Evolutionary conservation across 495 filamentous ascomycete species (phyloP).

Genomic region (Hypomontagnella submonticulosa): DNA sequence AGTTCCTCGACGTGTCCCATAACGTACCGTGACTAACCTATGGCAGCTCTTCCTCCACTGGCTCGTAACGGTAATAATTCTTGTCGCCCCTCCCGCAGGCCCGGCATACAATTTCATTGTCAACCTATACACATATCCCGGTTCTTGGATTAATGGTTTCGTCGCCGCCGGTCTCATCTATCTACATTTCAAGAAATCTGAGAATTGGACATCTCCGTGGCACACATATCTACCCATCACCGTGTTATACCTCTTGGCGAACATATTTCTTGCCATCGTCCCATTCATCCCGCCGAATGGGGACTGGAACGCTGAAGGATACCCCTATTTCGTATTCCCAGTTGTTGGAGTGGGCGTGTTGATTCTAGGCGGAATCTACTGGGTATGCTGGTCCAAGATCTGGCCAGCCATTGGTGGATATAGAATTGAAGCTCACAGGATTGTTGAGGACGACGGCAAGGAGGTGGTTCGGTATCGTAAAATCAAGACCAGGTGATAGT

Average conservation of each 20-base stretch:
- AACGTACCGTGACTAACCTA: conserved; percentile 8
- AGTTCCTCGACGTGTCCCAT: conserved; percentile 11
- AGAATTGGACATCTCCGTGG: conserved; percentile 58
- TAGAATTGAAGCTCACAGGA: conserved; percentile 53
- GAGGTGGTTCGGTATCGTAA: conserved; percentile 60
- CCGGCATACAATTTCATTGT: conserved; percentile 52
- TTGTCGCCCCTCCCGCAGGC: conserved; percentile 59
- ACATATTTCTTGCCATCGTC: conserved; percentile 62
- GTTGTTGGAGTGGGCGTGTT: conserved; percentile 62
- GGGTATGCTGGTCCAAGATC: conserved; percentile 60
- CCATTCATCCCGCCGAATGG: conserved; percentile 63
- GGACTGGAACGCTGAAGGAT: conserved; percentile 60
- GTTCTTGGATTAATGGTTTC: conserved; percentile 62
- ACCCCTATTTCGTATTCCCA: conserved; percentile 64
- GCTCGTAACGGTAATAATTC: conserved; percentile 58
- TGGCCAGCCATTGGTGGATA: conserved; percentile 60
- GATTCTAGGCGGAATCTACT: conserved; percentile 60
- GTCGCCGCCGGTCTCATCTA: conserved; percentile 66
- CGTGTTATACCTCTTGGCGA: conserved; percentile 57
- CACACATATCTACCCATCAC: conserved; percentile 56
- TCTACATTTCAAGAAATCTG: conserved; percentile 53
- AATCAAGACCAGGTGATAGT: conserved; percentile 37
- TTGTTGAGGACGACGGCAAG: conserved; percentile 52
- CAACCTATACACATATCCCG: conserved; percentile 57
- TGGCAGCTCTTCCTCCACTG: conserved; percentile 58